Base-by-base conservation (phyloP, 2,329 filamentous ascomycete species). In the Verticillium nonalfalfae region DNA sequence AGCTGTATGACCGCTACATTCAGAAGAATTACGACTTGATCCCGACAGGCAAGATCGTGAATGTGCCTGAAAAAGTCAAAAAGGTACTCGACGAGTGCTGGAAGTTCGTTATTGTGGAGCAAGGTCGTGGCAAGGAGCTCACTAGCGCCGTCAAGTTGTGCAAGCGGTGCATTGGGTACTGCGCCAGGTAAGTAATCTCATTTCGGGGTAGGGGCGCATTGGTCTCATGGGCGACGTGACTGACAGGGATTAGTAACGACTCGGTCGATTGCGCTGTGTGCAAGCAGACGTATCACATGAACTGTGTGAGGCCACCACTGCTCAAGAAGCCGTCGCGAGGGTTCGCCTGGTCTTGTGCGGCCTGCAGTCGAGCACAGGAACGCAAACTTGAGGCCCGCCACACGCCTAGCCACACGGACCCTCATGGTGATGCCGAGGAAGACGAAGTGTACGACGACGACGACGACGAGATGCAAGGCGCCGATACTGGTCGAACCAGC, bases 261-360 rank as follows among this genome's bases (percentile, higher is more conserved):
- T 98, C 95, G 45, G 95, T 98, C 31, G 94, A 98, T 74, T 99
- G 95, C 75, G 95, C 94, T 55, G 93, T 97, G 60, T 99, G 95
- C 75, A 86, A 89, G 72, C 89, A 93, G 74, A 98, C 94, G 14
- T 99, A 97, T 77, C 95, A 99, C 79, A 98, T 99, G 94, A 91
- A 93, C 70, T 99, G 95, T 74, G 95, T 99, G 61, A 89, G 90
- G 64, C 95, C 95, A 50, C 92, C 93, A 40, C 76, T 99, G 65
- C 83, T 93, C 59, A 99, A 97, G 76, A 99, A 99, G 76, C 95
- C 95, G 21, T 97, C 94, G 56, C 89, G 95, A 75, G 95, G 95
- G 45, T 99, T 99, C 76, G 95, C 93, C 4, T 99, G 95, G 95
- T 94, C 95, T 35, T 99, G 95, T 75, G 95, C 91, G 60, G 90